phyloP scores from a whole-genome alignment of 352 stramenopile genomes.

The Globisporangium cylindrosporum region DNA sequence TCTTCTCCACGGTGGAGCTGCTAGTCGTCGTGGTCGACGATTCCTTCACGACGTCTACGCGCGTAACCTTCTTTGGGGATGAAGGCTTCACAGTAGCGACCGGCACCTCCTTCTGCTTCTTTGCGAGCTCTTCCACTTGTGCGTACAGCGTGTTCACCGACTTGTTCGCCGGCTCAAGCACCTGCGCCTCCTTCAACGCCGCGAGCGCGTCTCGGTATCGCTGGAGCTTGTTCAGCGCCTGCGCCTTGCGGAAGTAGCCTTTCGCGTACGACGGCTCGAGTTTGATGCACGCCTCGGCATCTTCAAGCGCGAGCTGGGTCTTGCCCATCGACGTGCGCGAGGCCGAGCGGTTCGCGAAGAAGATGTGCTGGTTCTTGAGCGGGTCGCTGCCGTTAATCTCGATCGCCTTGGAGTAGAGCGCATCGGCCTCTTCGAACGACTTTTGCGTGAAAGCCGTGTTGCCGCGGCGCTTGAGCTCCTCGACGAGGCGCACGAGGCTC shows the following conservation, averaged over 20 bases:
- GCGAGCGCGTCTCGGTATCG: constrained; percentile 63
- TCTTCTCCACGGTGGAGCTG: constrained; percentile 15
- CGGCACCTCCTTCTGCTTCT: constrained; percentile 50
- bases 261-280: constrained; percentile 70
- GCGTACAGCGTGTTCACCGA: constrained; percentile 58
- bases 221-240: constrained; percentile 70
- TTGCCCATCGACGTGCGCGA: constrained; percentile 84
- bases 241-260: constrained; percentile 80
- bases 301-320: constrained; percentile 48
- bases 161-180: constrained; percentile 72
- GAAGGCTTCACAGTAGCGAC: constrained; percentile 13
- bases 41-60: constrained; percentile 42
- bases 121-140: constrained; percentile 59
- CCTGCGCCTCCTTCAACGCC: constrained; percentile 59
- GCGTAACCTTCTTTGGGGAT: constrained; percentile 53
- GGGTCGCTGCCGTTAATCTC: constrained; percentile 61
- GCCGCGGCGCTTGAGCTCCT: constrained; percentile 86
- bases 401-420: constrained; percentile 96
- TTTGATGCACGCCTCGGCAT: constrained; percentile 65
- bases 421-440: constrained; percentile 89
- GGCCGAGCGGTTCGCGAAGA: constrained; percentile 88
- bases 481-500: constrained; percentile 63
- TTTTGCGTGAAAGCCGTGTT: constrained; percentile 87
- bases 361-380: constrained; percentile 74
- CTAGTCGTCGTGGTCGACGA: constrained; percentile 5